Base-by-base conservation (phyloP, 345 rosid species). In the Rubroshorea leprosula region DNA sequence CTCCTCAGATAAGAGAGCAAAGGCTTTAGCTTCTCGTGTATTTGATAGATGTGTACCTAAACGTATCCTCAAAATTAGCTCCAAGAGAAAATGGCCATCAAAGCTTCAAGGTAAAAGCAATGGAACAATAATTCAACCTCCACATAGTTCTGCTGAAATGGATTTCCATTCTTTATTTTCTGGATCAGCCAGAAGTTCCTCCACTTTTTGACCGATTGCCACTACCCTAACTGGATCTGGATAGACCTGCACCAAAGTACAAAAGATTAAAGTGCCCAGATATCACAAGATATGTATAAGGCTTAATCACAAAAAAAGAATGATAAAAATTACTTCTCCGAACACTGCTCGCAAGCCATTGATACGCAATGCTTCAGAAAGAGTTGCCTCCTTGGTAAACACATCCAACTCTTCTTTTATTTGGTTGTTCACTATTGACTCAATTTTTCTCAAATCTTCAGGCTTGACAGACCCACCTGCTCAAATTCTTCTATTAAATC, bases 141-240 rank as follows among this genome's bases (percentile, higher is more conserved):
- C 99, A 71, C 96, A 93, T 43, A 93, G 82, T 77, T 93, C 97
- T 20, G 92, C 71, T 15, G 96, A 90, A 54, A 80, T 54, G 15
- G 72, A 79, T 69, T 49, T 62, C 96, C 97, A 93, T 55, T 85
- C 81, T 65, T 77, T 55, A 67, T 82, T 90, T 68, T 87, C 84
- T 13, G 99, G 99, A 74, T 90, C 82, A 54, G 85, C 79, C 57
- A 93, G 68, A 50, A 93, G 89, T 58, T 90, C 96, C 65, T 85
- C 96, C 4, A 93, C 90, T 22, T 66, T 72, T 51, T 43, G 69
- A 58, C 99, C 97, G 66, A 93, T 82, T 48, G 97, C 69, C 52
- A 93, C 97, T 62, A 90, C 97, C 74, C 96, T 85, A 64, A 93
- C 97, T 38, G 95, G 96, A 63, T 90, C 96, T 57, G 95, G 96